phyloP scores from a whole-genome alignment of 2,329 filamentous ascomycete genomes.

The Ophiocordyceps unilateralis region DNA sequence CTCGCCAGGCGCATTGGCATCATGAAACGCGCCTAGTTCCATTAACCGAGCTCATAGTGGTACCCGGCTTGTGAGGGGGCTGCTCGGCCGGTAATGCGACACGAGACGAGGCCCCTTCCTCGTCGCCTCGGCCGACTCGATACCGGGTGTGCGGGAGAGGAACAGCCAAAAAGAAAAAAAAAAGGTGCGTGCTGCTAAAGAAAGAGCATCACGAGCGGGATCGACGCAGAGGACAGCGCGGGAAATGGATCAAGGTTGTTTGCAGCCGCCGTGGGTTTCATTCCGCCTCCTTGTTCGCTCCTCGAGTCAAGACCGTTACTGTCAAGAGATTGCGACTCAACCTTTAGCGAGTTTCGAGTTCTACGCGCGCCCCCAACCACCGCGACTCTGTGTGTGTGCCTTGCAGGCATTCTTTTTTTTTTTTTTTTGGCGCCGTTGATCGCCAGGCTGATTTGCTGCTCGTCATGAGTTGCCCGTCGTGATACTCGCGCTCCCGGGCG shows the following conservation, averaged over 20 bases:
- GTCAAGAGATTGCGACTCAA: conserved; percentile 28
- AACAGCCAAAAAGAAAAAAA: too few relatives aligned
- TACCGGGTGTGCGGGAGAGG: not conserved
- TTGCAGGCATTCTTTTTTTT: not conserved
- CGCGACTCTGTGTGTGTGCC: not conserved
- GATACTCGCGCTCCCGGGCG: not conserved
- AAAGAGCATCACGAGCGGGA: not conserved
- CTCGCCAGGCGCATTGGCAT: not conserved
- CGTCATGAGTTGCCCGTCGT: not conserved
- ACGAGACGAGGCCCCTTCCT: not conserved
- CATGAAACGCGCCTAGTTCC: not conserved
- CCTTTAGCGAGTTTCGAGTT: conserved; percentile 35
- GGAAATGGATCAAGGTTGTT: conserved; percentile 5
- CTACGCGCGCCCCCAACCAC: conserved; percentile 10
- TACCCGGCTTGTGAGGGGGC: not conserved
- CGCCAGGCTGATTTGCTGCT: not conserved
- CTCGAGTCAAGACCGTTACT: conserved; percentile 24
- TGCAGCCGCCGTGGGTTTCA: conserved; percentile 4
- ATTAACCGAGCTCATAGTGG: not conserved
- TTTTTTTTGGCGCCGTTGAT: not conserved
- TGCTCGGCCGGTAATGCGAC: not conserved
- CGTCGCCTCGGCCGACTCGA: not conserved
- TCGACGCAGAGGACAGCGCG: not conserved
- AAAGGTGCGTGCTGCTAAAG: too few relatives aligned
- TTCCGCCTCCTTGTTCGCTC: not conserved